Evolutionary conservation across 2,329 filamentous ascomycete species (phyloP).

Genomic region (Mollisia scopiformis): DNA sequence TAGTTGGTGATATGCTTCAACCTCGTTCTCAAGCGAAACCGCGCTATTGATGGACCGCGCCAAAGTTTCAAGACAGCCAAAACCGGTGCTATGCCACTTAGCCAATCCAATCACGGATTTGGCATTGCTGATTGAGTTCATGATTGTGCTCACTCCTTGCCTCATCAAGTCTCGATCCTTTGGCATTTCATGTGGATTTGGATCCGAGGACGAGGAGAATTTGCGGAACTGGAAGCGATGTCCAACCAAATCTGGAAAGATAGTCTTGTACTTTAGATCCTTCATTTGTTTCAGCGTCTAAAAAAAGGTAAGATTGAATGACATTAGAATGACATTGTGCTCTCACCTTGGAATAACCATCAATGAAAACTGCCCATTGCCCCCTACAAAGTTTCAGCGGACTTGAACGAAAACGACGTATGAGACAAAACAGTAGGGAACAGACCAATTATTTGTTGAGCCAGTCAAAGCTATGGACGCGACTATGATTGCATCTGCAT

Average conservation of each 20-base stretch:
- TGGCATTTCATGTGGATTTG: background rate
- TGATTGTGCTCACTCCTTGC: too few species aligned
- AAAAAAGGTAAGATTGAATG: background rate
- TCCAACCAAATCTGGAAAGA: slow-evolving; percentile 13
- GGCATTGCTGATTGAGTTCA: background rate
- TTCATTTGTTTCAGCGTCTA: slow-evolving; percentile 20
- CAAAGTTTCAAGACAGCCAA: slow-evolving; percentile 18
- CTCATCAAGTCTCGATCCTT: too few species aligned
- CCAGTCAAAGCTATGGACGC: slow-evolving; percentile 22
- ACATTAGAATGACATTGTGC: background rate
- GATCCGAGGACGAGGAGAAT: slow-evolving; percentile 4
- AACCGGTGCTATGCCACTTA: slow-evolving; percentile 17
- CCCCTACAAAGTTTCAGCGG: slow-evolving; percentile 11
- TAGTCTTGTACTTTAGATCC: slow-evolving; percentile 1
- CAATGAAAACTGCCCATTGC: slow-evolving; percentile 24
- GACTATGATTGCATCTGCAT: slow-evolving; percentile 23
- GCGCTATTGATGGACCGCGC: slow-evolving; percentile 5
- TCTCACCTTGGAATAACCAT: slow-evolving; percentile 21
- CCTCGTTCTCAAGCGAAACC: slow-evolving; percentile 2
- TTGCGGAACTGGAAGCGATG: slow-evolving; percentile 10
- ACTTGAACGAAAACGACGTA: background rate
- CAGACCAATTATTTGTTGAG: slow-evolving; percentile 23
- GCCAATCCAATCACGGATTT: background rate
- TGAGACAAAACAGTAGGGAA: slow-evolving; percentile 1
- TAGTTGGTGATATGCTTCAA: slow-evolving; percentile 16